Conservation (phyloP, 2,329 filamentous ascomycete genomes). For the Pyrenochaeta sp. region DNA sequence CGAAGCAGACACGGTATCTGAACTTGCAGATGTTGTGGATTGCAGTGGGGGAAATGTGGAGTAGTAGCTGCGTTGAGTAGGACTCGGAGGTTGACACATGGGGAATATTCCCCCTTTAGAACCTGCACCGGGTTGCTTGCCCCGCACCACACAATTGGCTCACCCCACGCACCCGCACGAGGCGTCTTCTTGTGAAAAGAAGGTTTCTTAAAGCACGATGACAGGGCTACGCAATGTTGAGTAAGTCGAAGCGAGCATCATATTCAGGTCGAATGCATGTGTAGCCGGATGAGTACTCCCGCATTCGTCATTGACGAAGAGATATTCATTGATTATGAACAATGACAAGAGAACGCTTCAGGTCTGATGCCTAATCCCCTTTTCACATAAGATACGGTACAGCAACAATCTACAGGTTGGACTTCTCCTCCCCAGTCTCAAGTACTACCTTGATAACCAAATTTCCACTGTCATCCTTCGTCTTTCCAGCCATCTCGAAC, state of each 20-base stretch:
- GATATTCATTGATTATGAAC: background rate
- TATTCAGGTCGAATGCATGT: background rate
- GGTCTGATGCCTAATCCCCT: background rate
- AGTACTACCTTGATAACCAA: conserved; percentile 76
- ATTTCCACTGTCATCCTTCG: conserved; percentile 71
- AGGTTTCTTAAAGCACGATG: background rate
- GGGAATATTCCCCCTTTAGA: conserved; percentile 34
- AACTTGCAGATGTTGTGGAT: conserved; percentile 20
- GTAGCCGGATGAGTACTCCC: background rate
- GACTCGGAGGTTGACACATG: conserved; percentile 11
- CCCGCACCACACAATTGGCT: conserved; percentile 6
- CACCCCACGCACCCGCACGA: background rate
- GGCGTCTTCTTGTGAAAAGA: background rate
- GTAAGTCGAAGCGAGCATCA: too few relatives aligned
- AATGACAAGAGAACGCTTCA: background rate
- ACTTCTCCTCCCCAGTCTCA: conserved; percentile 48
- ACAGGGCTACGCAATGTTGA: background rate
- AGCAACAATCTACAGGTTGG: conserved; percentile 20
- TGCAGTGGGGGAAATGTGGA: conserved; percentile 22
- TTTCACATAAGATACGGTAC: background rate
- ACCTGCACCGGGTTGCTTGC: background rate
- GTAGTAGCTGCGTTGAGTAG: conserved; percentile 12
- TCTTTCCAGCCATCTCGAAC: conserved; percentile 75
- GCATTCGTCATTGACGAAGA: background rate
- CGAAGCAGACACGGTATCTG: conserved; percentile 13